phyloP scores from a whole-genome alignment of 2,329 filamentous ascomycete species.

The Fusarium verticillioides region DNA sequence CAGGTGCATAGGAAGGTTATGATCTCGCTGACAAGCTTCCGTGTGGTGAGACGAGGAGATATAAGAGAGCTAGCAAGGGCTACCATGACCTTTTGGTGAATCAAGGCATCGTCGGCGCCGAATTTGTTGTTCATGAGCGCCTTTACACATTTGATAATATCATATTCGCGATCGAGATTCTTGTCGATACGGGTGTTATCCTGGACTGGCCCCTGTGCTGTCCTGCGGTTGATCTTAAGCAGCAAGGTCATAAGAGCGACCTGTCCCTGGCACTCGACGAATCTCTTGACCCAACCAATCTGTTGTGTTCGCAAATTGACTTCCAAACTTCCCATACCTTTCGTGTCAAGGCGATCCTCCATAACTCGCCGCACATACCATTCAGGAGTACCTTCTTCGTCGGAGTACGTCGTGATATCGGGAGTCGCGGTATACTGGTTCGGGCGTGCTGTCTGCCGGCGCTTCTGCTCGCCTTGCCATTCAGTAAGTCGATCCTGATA shows the following conservation, averaged over 20 bases:
- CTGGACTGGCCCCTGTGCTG: slow-evolving; percentile 76
- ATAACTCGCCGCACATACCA: slow-evolving; percentile 98
- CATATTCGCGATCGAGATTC: slow-evolving; percentile 91
- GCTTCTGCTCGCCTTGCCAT: slow-evolving; percentile 93
- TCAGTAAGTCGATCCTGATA: slow-evolving; percentile 95
- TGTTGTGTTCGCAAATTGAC: slow-evolving; percentile 96
- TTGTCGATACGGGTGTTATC: slow-evolving; percentile 72
- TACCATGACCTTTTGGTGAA: slow-evolving; percentile 89
- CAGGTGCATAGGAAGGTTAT: slow-evolving; percentile 96
- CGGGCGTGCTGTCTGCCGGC: slow-evolving; percentile 77
- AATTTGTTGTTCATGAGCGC: slow-evolving; percentile 99
- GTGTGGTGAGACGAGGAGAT: slow-evolving; percentile 87
- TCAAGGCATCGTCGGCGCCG: slow-evolving; percentile 92
- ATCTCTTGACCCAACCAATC: slow-evolving; percentile 96
- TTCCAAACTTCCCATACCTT: slow-evolving; percentile 91
- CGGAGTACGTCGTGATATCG: slow-evolving; percentile 80
- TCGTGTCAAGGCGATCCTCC: slow-evolving; percentile 92
- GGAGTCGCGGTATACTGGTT: slow-evolving; percentile 76
- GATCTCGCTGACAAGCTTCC: slow-evolving; percentile 95
- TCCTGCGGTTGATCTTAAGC: slow-evolving; percentile 91
- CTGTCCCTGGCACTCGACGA: slow-evolving; percentile 97
- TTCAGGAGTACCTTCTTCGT: slow-evolving; percentile 95
- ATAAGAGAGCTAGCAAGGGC: slow-evolving; percentile 88
- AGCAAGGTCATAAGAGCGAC: slow-evolving; percentile 95
- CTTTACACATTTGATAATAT: slow-evolving; percentile 97